A percentile compares a stretch with the other conserved stretches of the same genome.
Evolutionary conservation across 495 filamentous ascomycete genomes (phyloP).

Genomic region (Hypoxylon intermedium): DNA sequence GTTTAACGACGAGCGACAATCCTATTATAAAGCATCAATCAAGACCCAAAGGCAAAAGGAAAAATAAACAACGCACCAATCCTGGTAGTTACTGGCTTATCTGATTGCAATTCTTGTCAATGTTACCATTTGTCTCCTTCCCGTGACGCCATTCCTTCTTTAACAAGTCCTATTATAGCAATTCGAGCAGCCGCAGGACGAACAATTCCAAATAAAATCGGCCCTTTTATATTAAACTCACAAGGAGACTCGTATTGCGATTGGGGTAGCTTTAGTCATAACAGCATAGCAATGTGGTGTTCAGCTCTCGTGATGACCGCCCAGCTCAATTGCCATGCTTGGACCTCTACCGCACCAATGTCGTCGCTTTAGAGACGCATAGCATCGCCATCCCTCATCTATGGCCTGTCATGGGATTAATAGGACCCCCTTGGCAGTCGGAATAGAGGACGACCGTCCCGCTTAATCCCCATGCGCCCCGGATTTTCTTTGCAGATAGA

Average conservation of each 20-base stretch:
- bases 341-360: slow-evolving; percentile 3
- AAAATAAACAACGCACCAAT: too few species aligned
- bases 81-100: too few species aligned
- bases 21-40: too few species aligned
- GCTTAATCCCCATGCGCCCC: slow-evolving; percentile 33
- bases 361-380: neutral
- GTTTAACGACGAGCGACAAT: too few species aligned
- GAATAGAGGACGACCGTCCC: slow-evolving; percentile 29
- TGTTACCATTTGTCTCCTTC: too few species aligned
- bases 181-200: neutral
- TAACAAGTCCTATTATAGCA: too few species aligned
- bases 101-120: too few species aligned
- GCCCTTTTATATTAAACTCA: slow-evolving; percentile 8
- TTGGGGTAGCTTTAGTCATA: neutral
- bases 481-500: slow-evolving; percentile 31
- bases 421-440: slow-evolving; percentile 29
- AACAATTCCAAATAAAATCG: slow-evolving; percentile 36
- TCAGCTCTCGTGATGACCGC: neutral
- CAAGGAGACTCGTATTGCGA: neutral
- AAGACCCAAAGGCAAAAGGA: too few species aligned
- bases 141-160: too few species aligned
- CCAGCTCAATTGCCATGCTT: neutral
- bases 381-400: slow-evolving; percentile 20
- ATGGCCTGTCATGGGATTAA: slow-evolving; percentile 9
- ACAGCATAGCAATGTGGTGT: neutral